Evolutionary conservation across 2,329 filamentous ascomycete genomes (phyloP), one percentile per base, ranked within the genome.

Genomic region (Venturia oleaginea): DNA sequence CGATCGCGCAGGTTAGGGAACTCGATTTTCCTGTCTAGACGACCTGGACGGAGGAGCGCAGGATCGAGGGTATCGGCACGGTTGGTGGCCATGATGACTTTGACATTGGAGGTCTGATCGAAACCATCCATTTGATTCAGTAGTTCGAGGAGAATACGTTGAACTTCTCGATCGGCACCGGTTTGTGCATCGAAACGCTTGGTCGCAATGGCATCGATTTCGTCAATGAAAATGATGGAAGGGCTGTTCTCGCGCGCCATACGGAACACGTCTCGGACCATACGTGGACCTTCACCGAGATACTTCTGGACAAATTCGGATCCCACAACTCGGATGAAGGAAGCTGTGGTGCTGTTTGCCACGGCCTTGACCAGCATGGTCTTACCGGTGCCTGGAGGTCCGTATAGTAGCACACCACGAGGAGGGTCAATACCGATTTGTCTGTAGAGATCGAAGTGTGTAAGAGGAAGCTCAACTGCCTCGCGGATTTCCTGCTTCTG

Each of bases 121-220:
- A 99, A 99, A 69, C 94, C 94, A 76, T 99, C 94, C 94, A 99
- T 99, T 79, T 99, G 94, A 80, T 99, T 99, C 68, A 99, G 87
- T 69, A 99, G 81, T 77, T 99, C 94, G 66, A 99, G 87, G 66
- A 99, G 82, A 73, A 99, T 99, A 83, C 94, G 93, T 81, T 99
- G 94, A 19, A 99, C 94, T 79, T 99, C 94, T 79, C 94, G 87
- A 75, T 99, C 94, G 69, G 94, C 94, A 76, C 94, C 94, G 4
- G 94, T 99, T 79, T 99, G 94, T 30, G 94, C 94, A 75, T 99
- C 94, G 79, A 99, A 99, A 77, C 94, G 93, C 81, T 99, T 67
- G 11, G 65, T 67, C 37, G 65, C 65, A 40, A 67, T 67, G 59
- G 65, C 65, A 51, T 67, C 65, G 61, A 67, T 67, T 43, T 67